These are phyloP conservation scores for Ophiostoma angusticollis DNA, from an alignment of 2,329 filamentous ascomycete genomes.

Conservation along the genomic window DNA sequence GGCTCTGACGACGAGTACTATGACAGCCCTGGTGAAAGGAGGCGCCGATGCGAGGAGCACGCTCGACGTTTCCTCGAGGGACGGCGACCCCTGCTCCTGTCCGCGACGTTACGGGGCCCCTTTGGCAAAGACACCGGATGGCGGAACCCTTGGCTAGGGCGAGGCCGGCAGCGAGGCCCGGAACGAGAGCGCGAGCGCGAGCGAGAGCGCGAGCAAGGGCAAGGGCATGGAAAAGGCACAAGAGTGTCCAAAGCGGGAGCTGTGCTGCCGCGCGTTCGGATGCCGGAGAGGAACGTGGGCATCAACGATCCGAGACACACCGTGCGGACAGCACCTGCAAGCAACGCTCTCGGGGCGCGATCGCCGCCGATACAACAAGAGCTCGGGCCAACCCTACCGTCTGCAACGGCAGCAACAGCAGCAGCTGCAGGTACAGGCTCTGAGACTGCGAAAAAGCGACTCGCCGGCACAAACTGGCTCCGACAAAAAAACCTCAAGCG, in stretches of 20 bases:
- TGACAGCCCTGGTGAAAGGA: slow-evolving; percentile 31
- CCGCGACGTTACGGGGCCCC: slow-evolving; percentile 48
- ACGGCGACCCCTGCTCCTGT: slow-evolving; percentile 41
- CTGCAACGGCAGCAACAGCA: no score
- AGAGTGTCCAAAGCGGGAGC: no score
- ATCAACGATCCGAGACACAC: no score
- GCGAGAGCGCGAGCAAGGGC: neutral
- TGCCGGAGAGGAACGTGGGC: no score
- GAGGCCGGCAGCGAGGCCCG: slow-evolving; percentile 7
- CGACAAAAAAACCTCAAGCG: slow-evolving; percentile 11
- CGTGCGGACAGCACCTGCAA: no score
- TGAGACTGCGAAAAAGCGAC: slow-evolving; percentile 5
- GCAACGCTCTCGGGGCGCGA: no score
- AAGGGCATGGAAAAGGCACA: no score
- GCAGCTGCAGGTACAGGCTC: slow-evolving; percentile 16
- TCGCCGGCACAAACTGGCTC: slow-evolving; percentile 7
- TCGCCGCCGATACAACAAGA: no score
- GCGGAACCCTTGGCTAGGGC: slow-evolving; percentile 39
- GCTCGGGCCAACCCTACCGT: slow-evolving; percentile 1
- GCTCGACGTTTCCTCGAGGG: slow-evolving; percentile 47
- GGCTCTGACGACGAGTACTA: slow-evolving; percentile 48
- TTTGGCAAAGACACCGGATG: slow-evolving; percentile 39
- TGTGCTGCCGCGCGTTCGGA: no score
- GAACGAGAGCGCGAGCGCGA: no score
- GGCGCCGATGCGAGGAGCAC: slow-evolving; percentile 43